Conservation (phyloP, 768 basidiomycete genomes). For the Mycena floridula region DNA sequence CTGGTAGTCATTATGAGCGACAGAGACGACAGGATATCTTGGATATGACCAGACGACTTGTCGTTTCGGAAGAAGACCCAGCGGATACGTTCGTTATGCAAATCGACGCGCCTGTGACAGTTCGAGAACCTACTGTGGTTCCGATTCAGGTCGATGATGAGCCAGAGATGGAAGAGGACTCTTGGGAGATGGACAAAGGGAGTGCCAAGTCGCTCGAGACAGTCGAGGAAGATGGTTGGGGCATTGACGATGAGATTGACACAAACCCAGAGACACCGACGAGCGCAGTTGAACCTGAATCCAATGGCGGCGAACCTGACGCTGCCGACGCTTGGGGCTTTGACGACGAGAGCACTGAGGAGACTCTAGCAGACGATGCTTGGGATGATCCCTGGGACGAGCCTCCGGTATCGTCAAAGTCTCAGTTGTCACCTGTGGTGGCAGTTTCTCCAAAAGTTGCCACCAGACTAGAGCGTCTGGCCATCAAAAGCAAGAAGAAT, state of each 20-base stretch:
- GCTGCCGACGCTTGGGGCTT: conserved; percentile 5
- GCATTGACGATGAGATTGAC: conserved; percentile 41
- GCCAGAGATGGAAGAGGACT: conserved; percentile 17
- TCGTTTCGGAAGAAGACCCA: conserved; percentile 36
- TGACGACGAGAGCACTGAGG: conserved; percentile 23
- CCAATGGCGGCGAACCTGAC: neutral
- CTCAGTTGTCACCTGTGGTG: too few relatives aligned
- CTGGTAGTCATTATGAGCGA: conserved; percentile 74
- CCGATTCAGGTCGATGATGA: conserved; percentile 46
- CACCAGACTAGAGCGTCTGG: conserved; percentile 50
- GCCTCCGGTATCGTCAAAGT: too few relatives aligned
- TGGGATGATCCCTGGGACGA: conserved; percentile 76
- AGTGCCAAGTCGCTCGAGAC: too few relatives aligned
- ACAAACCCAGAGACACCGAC: conserved; percentile 10
- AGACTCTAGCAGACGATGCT: conserved; percentile 28
- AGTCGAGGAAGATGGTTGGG: conserved; percentile 39
- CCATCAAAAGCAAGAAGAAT: conserved; percentile 47
- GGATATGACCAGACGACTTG: conserved; percentile 49
- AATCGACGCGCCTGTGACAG: conserved; percentile 22
- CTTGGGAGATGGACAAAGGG: conserved; percentile 26
- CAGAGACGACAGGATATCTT: conserved; percentile 63
- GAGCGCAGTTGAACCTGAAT: neutral
- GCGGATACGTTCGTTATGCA: conserved; percentile 36
- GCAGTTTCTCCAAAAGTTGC: conserved; percentile 43
- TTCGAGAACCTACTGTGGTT: conserved; percentile 23